Percentiles rank a stretch among this genome's conserved stretches.
These are phyloP conservation scores for Isatis lusitanica DNA, from an alignment of 441 rosid genomes.

Conservation along the genomic window DNA sequence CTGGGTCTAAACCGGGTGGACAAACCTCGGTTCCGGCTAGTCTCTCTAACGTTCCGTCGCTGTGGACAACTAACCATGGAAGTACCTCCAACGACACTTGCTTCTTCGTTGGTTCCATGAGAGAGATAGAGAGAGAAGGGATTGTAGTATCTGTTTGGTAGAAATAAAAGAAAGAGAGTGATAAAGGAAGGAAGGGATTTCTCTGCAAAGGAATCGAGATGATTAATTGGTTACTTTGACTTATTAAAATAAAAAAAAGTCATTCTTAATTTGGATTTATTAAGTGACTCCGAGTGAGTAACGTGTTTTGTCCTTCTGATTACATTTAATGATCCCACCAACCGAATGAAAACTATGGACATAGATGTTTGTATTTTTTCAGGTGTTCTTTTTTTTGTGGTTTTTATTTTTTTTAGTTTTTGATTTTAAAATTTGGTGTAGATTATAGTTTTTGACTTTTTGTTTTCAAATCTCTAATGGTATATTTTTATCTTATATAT, in stretches of 20 bases:
- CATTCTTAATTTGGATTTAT: background rate
- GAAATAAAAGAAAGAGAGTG: background rate
- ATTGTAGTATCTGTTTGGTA: background rate
- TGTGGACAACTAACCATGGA: conserved; percentile 60
- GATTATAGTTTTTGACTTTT: too few relatives aligned
- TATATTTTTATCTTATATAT: too few relatives aligned
- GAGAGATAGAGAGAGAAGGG: too few relatives aligned
- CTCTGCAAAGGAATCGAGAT: background rate
- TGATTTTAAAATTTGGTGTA: too few relatives aligned
- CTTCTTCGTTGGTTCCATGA: conserved; percentile 41
- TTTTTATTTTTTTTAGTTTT: too few relatives aligned
- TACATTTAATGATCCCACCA: background rate
- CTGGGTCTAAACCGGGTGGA: conserved; percentile 58
- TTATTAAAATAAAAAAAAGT: background rate
- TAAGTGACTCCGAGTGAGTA: background rate
- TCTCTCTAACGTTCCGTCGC: conserved; percentile 61
- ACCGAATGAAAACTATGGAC: background rate
- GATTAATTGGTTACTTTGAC: background rate
- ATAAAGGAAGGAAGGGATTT: background rate
- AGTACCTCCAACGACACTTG: conserved; percentile 53
- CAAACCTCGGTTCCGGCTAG: conserved; percentile 50
- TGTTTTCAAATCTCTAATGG: too few relatives aligned
- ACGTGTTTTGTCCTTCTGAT: background rate
- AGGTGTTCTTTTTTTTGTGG: too few relatives aligned
- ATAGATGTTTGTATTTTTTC: too few relatives aligned